These are phyloP conservation scores for Leishmania turanica DNA, from an alignment of 208 protist genomes.

Conservation along the genomic window DNA sequence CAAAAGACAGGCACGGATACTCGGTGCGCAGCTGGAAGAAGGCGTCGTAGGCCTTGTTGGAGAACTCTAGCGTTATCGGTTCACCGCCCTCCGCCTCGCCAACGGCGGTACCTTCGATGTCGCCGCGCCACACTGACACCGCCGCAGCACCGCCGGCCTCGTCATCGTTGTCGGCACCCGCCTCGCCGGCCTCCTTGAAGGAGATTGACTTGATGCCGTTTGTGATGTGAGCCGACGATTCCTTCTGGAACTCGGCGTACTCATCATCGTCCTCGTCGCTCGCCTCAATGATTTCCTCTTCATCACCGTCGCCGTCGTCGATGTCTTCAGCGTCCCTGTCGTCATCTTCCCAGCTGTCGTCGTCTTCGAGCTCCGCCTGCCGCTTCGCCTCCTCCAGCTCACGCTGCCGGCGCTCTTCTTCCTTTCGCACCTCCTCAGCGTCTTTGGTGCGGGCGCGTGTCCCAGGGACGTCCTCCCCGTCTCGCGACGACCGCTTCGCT, in stretches of 20 bases:
- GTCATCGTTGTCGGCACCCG: conserved; percentile 33
- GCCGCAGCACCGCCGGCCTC: conserved; percentile 30
- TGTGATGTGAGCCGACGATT: conserved; percentile 40
- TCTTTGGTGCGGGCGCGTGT: conserved; percentile 41
- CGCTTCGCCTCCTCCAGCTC: conserved; percentile 19
- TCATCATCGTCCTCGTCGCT: conserved; percentile 70
- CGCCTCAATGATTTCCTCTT: conserved; percentile 66
- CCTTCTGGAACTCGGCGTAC: conserved; percentile 81
- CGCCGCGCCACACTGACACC: conserved; percentile 35
- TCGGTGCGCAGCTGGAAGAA: conserved; percentile 91
- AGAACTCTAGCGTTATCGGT: conserved; percentile 64
- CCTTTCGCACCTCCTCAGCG: conserved; percentile 39
- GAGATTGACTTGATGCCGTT: conserved; percentile 53
- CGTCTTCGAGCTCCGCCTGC: conserved; percentile 27
- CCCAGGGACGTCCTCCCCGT: conserved; percentile 35
- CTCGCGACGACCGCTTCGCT: conserved; percentile 47
- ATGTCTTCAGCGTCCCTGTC: conserved; percentile 28
- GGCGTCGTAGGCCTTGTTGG: conserved; percentile 90
- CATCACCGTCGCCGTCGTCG: conserved; percentile 41
- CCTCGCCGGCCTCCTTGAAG: conserved; percentile 42
- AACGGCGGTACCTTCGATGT: conserved; percentile 25
- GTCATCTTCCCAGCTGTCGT: conserved; percentile 43
- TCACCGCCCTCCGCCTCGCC: conserved; percentile 26
- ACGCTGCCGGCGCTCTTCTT: conserved; percentile 38
- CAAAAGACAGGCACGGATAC: conserved; percentile 91